These are phyloP conservation scores for Xylariaceae sp. DNA, from an alignment of 2,329 filamentous ascomycete species.

Conservation along the genomic window DNA sequence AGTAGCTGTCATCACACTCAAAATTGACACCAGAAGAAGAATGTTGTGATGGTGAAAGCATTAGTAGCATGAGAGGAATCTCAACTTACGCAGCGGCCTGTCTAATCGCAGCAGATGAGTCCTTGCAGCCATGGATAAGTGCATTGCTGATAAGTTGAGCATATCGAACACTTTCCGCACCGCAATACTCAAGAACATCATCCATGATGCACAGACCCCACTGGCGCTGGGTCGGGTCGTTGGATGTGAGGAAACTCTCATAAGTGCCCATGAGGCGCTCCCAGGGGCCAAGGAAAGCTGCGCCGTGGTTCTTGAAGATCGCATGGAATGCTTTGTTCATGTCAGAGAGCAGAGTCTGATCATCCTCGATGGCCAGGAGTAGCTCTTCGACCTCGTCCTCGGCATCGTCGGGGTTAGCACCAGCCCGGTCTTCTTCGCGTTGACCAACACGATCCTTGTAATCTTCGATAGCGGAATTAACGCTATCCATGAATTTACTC, in stretches of 20 bases:
- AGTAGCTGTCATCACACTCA: background rate
- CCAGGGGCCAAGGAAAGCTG: constrained; percentile 80
- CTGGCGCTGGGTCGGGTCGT: constrained; percentile 85
- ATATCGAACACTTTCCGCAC: constrained; percentile 80
- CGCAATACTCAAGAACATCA: constrained; percentile 96
- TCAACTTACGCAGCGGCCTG: constrained; percentile 74
- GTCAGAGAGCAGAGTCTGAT: constrained; percentile 91
- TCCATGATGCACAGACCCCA: constrained; percentile 99
- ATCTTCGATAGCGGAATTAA: constrained; percentile 80
- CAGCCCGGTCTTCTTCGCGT: constrained; percentile 75
- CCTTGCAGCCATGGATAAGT: constrained; percentile 78
- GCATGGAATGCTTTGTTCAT: constrained; percentile 99
- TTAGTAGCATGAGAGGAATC: background rate
- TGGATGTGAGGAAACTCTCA: constrained; percentile 72
- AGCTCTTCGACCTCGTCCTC: constrained; percentile 86
- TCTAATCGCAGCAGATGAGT: constrained; percentile 81
- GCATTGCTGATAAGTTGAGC: constrained; percentile 81
- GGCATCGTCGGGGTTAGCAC: constrained; percentile 71
- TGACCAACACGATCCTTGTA: constrained; percentile 83
- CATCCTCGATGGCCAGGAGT: constrained; percentile 89
- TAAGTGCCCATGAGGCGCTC: constrained; percentile 81
- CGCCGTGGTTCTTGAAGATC: constrained; percentile 94
- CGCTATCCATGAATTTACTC: constrained; percentile 79
- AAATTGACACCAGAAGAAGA: background rate
- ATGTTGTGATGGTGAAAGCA: background rate